Evolutionary conservation across 345 rosid genomes (phyloP).

Genomic region (Eucalyptus tenuipes): DNA sequence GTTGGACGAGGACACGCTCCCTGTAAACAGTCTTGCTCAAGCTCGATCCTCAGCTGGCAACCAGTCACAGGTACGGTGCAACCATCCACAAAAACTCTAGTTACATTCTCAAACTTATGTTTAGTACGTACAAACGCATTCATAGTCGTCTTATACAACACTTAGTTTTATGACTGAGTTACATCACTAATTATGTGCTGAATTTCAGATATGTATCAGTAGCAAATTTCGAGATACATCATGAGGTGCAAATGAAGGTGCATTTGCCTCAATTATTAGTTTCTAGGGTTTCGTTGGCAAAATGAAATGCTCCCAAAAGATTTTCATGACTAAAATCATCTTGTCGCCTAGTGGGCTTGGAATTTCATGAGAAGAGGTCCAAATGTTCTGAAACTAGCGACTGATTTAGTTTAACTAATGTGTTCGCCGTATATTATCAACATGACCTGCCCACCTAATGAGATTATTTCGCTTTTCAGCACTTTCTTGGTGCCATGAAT

Average conservation of each 20-base stretch:
- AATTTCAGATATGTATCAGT: not conserved
- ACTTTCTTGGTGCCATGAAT: not conserved
- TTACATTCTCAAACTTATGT: not conserved
- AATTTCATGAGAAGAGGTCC: not conserved
- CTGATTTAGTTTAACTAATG: not conserved
- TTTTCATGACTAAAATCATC: not conserved
- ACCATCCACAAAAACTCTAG: not conserved
- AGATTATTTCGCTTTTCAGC: not conserved
- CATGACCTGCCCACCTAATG: not conserved
- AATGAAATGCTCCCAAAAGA: not conserved
- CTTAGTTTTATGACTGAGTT: not conserved
- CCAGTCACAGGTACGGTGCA: not conserved
- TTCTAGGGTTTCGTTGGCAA: not conserved
- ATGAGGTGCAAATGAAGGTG: not conserved
- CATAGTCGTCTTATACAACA: not conserved
- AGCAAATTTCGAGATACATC: not conserved
- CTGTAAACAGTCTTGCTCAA: not conserved
- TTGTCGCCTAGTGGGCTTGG: not conserved
- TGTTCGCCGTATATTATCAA: not conserved
- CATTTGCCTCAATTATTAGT: not conserved
- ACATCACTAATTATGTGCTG: not conserved
- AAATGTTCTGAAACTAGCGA: not conserved
- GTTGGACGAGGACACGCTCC: slow-evolving; percentile 2
- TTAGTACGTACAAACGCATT: not conserved
- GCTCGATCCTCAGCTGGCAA: not conserved